A percentile compares a stretch with the other conserved stretches of the same genome.
phyloP scores from a whole-genome alignment of 768 basidiomycete genomes.

The Mycena galopus region DNA sequence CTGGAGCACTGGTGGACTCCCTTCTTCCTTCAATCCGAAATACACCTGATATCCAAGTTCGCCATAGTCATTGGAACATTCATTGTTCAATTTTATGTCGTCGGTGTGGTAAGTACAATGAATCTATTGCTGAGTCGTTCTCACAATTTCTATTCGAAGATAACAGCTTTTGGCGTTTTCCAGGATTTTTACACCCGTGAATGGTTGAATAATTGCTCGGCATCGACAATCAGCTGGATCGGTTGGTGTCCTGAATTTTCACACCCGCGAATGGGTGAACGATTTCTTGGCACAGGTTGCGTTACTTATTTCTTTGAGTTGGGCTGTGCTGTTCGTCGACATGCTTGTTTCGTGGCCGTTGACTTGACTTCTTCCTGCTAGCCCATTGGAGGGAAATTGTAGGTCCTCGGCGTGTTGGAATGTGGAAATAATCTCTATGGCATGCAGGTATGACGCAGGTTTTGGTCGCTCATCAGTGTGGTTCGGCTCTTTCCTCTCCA shows the following conservation, averaged over 20 bases:
- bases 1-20: slow-evolving; percentile 14
- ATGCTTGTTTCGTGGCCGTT: background rate
- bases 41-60: background rate
- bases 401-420: background rate
- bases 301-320: slow-evolving; percentile 26
- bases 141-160: background rate
- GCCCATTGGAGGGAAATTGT: slow-evolving; percentile 21
- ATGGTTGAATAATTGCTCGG: slow-evolving; percentile 21
- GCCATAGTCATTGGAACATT: slow-evolving; percentile 21
- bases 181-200: slow-evolving; percentile 28
- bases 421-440: background rate
- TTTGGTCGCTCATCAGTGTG: slow-evolving; percentile 19
- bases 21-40: background rate
- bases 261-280: slow-evolving; percentile 17
- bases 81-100: slow-evolving; percentile 24
- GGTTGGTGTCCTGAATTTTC: no score
- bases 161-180: slow-evolving; percentile 26
- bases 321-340: slow-evolving; percentile 13
- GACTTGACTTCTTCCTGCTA: background rate
- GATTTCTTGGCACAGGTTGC: slow-evolving; percentile 22
- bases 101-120: slow-evolving; percentile 18
- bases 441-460: slow-evolving; percentile 22
- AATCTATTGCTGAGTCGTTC: background rate
- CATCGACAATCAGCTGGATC: slow-evolving; percentile 27
- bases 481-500: slow-evolving; percentile 30